Evolutionary conservation across 176 grass and related monocot genomes (phyloP).

Genomic region (Triticum turgidum): DNA sequence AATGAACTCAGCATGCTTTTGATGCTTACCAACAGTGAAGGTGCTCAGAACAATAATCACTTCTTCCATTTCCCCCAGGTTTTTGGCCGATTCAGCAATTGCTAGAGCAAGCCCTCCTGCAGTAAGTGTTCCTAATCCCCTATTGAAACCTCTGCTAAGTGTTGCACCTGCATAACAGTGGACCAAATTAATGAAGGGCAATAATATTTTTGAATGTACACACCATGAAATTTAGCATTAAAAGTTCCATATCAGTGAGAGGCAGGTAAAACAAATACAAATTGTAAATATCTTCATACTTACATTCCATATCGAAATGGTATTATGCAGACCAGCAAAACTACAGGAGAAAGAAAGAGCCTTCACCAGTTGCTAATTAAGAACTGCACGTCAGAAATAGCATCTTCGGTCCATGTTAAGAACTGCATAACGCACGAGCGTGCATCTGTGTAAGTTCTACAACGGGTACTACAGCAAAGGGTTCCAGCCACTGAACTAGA

Average conservation of each 20-base stretch:
- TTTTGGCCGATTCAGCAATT: conserved; percentile 53
- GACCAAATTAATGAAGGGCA: conserved; percentile 12
- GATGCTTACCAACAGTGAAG: conserved; percentile 64
- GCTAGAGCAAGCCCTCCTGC: conserved; percentile 84
- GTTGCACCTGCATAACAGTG: conserved; percentile 67
- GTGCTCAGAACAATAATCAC: conserved; percentile 65
- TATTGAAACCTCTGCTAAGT: conserved; percentile 86
- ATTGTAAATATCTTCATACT: background rate
- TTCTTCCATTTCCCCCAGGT: conserved; percentile 59
- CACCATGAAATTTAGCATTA: background rate
- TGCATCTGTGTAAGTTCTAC: background rate
- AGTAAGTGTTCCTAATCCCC: conserved; percentile 69
- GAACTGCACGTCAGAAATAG: background rate
- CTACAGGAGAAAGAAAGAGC: background rate
- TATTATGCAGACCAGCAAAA: background rate
- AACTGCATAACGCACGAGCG: background rate
- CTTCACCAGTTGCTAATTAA: background rate
- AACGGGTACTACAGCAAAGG: background rate
- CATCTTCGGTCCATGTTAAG: background rate
- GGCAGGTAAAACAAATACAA: background rate
- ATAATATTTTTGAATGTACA: background rate
- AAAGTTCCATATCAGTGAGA: background rate
- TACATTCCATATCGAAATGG: background rate
- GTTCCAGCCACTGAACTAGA: background rate
- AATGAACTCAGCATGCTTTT: background rate